phyloP scores from a whole-genome alignment of 306 rosid genomes.

The Corylus heterophylla region DNA sequence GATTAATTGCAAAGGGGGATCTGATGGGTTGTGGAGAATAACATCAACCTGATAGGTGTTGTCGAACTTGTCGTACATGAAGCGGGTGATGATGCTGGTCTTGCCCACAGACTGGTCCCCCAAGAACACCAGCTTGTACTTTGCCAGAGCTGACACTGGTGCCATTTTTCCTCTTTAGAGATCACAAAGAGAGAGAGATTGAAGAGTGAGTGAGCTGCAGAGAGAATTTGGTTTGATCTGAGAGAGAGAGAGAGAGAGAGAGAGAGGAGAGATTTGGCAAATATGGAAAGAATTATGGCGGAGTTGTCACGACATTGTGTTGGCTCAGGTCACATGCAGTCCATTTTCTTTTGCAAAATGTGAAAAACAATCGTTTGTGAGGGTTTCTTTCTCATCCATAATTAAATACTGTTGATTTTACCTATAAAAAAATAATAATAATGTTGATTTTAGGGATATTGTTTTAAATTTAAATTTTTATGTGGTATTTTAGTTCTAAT shows the following conservation, averaged over 20 bases:
- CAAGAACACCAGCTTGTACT: constrained; percentile 59
- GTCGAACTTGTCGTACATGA: constrained; percentile 67
- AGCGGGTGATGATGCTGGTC: constrained; percentile 67
- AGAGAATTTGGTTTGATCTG: constrained; percentile 11
- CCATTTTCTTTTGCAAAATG: background rate
- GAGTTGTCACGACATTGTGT: background rate
- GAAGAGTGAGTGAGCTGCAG: background rate
- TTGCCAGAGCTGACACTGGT: constrained; percentile 61
- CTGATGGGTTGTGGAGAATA: constrained; percentile 13
- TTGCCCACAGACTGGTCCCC: constrained; percentile 69
- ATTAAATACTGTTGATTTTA: too few relatives aligned
- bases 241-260: background rate
- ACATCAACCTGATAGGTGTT: constrained; percentile 64
- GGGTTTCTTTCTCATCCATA: background rate
- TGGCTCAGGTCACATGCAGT: background rate
- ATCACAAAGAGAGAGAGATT: background rate
- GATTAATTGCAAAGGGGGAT: constrained; percentile 26
- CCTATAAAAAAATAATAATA: too few relatives aligned
- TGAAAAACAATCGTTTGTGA: background rate
- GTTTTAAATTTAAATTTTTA: too few relatives aligned
- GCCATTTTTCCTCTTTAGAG: constrained; percentile 35
- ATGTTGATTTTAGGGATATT: too few relatives aligned
- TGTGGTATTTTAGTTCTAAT: too few relatives aligned
- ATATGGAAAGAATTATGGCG: background rate
- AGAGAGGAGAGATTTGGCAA: background rate